Evolutionary conservation across 495 filamentous ascomycete species (phyloP), one percentile per base, ranked within the genome.

Genomic region (Chaetomium fimeti): DNA sequence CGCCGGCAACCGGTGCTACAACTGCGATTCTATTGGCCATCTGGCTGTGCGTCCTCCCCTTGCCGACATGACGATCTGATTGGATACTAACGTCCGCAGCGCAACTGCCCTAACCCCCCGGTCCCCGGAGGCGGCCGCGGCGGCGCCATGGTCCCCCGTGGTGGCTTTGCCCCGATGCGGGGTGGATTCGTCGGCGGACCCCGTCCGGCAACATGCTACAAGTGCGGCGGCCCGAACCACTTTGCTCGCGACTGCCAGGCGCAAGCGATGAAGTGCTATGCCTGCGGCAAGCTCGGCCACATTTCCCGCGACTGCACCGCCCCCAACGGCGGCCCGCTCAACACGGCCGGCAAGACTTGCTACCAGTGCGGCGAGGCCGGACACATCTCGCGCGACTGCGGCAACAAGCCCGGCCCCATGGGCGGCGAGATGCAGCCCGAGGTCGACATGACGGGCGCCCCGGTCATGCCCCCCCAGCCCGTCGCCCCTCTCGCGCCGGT

Each of bases 181-280:
- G 86, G 69, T 40, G 69, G 72, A 13, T 72, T 62, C 40, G 66
- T 79, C 66, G 79, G 79, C 62, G 85, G 81, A 16, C 85, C 89
- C 65, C 91, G 92, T 58, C 86, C 91, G 56, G 90, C 95, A 24
- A 98, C 93, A 59, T 99, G 95, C 87, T 98, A 97, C 85, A 98
- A 98, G 84, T 99, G 95, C 76, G 95, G 95, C 71, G 94, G 94
- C 15, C 95, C 94, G 54, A 99, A 99, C 82, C 95, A 99, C 78
- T 99, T 91, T 72, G 94, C 95, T 57, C 90, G 95, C 65, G 95
- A 99, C 76, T 99, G 95, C 83, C 95, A 99, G 81, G 94, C 94
- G 66, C 95, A 98, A 80, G 92, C 93, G 60, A 97, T 97, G 92
- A 99, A 99, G 79, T 99, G 95, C 85, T 99, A 98, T 77, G 93